Evolutionary conservation across 805 yeast species (phyloP), one percentile per base, ranked within the genome.

Genomic region (Candida patagonica): DNA sequence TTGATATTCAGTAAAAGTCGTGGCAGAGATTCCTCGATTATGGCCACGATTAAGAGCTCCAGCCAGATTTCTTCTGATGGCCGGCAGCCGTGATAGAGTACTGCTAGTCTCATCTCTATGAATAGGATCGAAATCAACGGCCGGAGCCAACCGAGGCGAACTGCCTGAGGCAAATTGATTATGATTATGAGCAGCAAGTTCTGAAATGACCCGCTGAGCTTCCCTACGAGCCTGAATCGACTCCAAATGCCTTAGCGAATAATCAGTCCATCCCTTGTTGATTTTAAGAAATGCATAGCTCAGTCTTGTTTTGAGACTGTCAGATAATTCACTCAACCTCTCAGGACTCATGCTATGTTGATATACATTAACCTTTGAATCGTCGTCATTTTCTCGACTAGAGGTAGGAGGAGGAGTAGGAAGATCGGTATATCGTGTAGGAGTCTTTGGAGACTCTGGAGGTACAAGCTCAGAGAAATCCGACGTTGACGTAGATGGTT

Each of bases 221-320:
- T 29, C 35, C 10, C 25, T 19, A 6, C 26, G n/a, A 6, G 34
- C 27, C 20, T 37, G 30, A 13, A 30, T 26, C 5, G 26, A 23
- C 26, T 45, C 48, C 17, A 45, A 30, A 19, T 45, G 42, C 15
- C 38, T 42, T 21, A 45, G 26, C 15, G 47, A 34, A 35, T 42
- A 40, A 16, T 31, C 38, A 5, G 47, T 40, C 47, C 48, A 43
- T 8, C 48, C 48, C 8, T 39, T 43, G 21, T 42, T 42, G 8
- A 46, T 30, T 37, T 48, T 44, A 23, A 42, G 17, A 21, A 44
- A 35, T n/a, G 48, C 50, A 31, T 34, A 49, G 13, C 42, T 24
- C 16, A 42, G 33, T 25, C 43, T 40, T 19, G 42, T 48, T 17
- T 45, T 38, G 30, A 50, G 33, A 13, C 27, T 22, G 10, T 33